phyloP scores from a whole-genome alignment of 2,329 filamentous ascomycete genomes.

The Xylaria sp. region DNA sequence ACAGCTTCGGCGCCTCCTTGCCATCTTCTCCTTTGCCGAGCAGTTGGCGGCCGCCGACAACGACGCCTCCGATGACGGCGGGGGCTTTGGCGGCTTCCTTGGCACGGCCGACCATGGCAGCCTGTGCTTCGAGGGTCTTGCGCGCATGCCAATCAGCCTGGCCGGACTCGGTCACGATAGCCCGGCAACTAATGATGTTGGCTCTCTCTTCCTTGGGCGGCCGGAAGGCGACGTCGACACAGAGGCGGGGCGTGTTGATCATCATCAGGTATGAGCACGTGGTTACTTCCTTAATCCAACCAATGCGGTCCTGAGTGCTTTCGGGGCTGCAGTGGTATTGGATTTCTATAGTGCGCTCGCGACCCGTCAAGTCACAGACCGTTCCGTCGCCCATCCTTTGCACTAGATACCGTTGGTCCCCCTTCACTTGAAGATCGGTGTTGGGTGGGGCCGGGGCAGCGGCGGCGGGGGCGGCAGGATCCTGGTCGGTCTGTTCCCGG shows the following conservation, averaged over 20 bases:
- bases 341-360: slow-evolving; percentile 84
- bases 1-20: slow-evolving; percentile 57
- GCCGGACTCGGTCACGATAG: slow-evolving; percentile 69
- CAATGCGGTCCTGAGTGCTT: slow-evolving; percentile 77
- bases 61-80: slow-evolving; percentile 62
- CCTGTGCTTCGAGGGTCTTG: slow-evolving; percentile 53
- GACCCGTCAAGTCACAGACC: slow-evolving; percentile 84
- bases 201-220: slow-evolving; percentile 81
- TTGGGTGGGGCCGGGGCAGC: slow-evolving; percentile 51
- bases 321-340: slow-evolving; percentile 83
- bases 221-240: slow-evolving; percentile 85
- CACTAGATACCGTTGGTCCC: slow-evolving; percentile 85
- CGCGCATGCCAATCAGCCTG: slow-evolving; percentile 53
- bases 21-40: slow-evolving; percentile 60
- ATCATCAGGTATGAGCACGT: slow-evolving; percentile 96
- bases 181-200: slow-evolving; percentile 79
- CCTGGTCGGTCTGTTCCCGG: slow-evolving; percentile 33
- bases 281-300: slow-evolving; percentile 91
- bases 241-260: slow-evolving; percentile 87
- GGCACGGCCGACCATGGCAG: slow-evolving; percentile 48
- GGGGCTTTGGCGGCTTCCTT: slow-evolving; percentile 41
- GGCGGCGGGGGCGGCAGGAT: slow-evolving; percentile 1
- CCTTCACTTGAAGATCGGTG: slow-evolving; percentile 80
- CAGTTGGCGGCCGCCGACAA: slow-evolving; percentile 62
- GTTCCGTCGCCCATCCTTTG: slow-evolving; percentile 84